Conservation (phyloP, 495 filamentous ascomycete species). For the Aspergillus avenaceus region DNA sequence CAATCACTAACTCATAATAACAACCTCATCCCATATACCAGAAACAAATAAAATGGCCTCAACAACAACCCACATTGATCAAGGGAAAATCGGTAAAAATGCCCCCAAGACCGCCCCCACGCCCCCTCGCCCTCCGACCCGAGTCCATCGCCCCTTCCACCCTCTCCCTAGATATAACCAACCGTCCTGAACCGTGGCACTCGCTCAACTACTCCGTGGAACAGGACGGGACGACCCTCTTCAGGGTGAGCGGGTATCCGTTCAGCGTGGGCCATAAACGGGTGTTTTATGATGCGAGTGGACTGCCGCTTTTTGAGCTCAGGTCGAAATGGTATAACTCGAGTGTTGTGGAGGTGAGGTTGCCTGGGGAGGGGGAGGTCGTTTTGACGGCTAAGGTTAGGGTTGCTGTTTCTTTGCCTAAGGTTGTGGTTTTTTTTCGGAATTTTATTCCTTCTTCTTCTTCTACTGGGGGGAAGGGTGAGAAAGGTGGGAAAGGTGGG, state of each 20-base stretch:
- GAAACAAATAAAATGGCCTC: no score
- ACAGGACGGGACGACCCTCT: constrained; percentile 2
- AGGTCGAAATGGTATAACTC: constrained; percentile 15
- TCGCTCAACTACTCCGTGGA: constrained; percentile 14
- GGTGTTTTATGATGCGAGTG: constrained; percentile 11
- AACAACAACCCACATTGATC: no score
- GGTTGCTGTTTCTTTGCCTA: constrained; percentile 9
- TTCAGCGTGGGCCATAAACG: constrained; percentile 12
- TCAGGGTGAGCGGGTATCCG: constrained; percentile 13
- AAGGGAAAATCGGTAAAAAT: neutral
- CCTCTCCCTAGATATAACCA: constrained; percentile 5
- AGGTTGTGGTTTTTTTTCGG: constrained; percentile 8
- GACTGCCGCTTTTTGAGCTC: constrained; percentile 16
- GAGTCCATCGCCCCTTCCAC: constrained; percentile 6
- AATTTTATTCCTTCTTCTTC: constrained; percentile 4
- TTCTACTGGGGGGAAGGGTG: no score
- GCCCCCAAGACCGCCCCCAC: constrained; percentile 3
- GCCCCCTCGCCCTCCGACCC: constrained; percentile 12
- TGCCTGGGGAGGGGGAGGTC: constrained; percentile 5
- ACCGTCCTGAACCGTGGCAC: constrained; percentile 16
- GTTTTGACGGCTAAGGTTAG: constrained; percentile 10
- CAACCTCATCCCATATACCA: no score
- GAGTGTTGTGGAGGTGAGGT: constrained; percentile 7
- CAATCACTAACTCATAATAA: no score
- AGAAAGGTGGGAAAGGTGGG: neutral